Evolutionary conservation across 352 stramenopile species (phyloP), one percentile per base, ranked within the genome.

Genomic region (Thalassiosira pacifica): DNA sequence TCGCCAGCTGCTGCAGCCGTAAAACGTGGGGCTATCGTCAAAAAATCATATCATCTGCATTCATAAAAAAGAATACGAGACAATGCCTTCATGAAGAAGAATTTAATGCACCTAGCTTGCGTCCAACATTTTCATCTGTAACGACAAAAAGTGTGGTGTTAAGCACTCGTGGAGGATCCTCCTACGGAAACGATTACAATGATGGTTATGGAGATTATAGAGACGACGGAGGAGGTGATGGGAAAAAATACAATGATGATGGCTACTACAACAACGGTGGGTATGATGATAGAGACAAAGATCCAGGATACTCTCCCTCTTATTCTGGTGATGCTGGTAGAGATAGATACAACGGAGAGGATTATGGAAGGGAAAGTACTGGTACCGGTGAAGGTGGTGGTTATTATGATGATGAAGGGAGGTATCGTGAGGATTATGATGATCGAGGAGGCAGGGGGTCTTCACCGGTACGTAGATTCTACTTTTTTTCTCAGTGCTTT

Each of bases 321-420:
- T 73, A 61, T 19, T n/a, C 11, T 11, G 26, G 45, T 71, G 32
- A 32, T 29, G 31, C 8, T 16, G 34, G 42, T 66, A 22, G 48
- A 40, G 68, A 84, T 74, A 52, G 26, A 52, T 84, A 83, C 66
- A 42, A 76, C 37, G 68, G 84, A 24, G 59, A 83, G 29, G 65
- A 88, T 76, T 67, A 77, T 71, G 67, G 27, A n/a, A 80, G 57
- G 24, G 52, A 40, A 63, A 48, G 59, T 22, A 65, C 26, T n/a
- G 63, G 34, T n/a, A 42, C 34, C 5, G 57, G 10, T 18, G 60
- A 57, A 1, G 53, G 57, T 19, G 63, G 34, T 76, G 81, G 76
- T 19, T 84, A 83, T 71, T 83, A 88, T 80, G 76, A 84, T 69
- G 81, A 88, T 74, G 76, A 88, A 19, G 81, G 76, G n/a, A 72